Evolutionary conservation across 371 early-diverging fungal genomes (phyloP), one percentile per base, ranked within the genome.

Genomic region (Capillidium rhysosporum): DNA sequence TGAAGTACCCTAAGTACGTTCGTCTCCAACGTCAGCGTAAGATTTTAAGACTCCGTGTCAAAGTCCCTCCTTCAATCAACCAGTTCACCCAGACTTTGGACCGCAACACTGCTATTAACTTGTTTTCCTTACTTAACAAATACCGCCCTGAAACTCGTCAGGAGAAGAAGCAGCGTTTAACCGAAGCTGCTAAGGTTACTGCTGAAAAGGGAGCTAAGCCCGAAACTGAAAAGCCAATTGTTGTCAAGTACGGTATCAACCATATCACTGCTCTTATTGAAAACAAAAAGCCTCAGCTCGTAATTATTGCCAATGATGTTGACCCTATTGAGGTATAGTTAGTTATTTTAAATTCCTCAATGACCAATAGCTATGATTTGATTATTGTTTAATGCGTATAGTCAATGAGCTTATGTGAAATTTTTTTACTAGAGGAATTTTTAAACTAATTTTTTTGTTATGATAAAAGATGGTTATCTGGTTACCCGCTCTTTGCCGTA

Each of bases 401-500:
- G 43, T 18, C n/a, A 43, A 5, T 5, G 43, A 43, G 43, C 14
- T 43, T 20, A 43, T 43, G 14, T 20, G 43, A 43, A 43, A 51
- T 51, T n/a, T 34, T 20, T 34, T 20, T 29, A 5, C 30, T 51
- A 51, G 51, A 51, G 51, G 52, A 16, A 34, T 52, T 25, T 18
- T 14, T 20, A 38, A 52, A 2, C 40, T 14, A 25, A 34, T 41
- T 10, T 41, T 40, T 52, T 7, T 40, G 24, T 52, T 52, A 25
- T 49, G 34, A n/a, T n/a, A n/a, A n/a, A 16, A 52, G 52, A 65
- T 98, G 59, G 98, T 99, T 59, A 66, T 98, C 62, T 98, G 92
- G 89, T 79, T 99, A 65, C 99, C 99, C 56, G 96, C 99, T 59
- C 87, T 98, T 49, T 99, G 99, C 84, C 92, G 94, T 72, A 99